Evolutionary conservation across 2,329 filamentous ascomycete genomes (phyloP).

Genomic region (Trichoderma asperellum): DNA sequence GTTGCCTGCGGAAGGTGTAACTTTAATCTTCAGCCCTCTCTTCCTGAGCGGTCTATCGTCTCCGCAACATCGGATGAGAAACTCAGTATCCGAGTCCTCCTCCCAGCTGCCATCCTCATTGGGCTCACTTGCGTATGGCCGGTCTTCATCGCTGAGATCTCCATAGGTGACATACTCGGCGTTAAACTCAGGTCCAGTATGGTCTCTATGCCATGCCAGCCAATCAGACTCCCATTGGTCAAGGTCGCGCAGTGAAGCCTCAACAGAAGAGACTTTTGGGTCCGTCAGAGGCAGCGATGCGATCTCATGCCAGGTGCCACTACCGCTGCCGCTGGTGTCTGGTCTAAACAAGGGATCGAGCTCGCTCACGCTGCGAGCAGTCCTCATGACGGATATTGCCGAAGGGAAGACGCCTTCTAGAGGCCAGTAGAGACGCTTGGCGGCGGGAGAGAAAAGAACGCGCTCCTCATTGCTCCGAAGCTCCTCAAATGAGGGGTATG

Average conservation of each 20-base stretch:
- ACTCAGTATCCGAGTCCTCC: not conserved
- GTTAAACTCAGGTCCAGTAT: not conserved
- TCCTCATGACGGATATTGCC: conserved; percentile 1
- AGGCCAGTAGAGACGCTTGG: conserved; percentile 12
- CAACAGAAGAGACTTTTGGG: conserved; percentile 14
- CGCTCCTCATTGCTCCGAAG: conserved; percentile 10
- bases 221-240: conserved; percentile 13
- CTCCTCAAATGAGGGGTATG: conserved; percentile 5
- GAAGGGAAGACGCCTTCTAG: conserved; percentile 14
- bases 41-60: conserved; percentile 8
- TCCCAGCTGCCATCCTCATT: conserved; percentile 8
- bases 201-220: conserved; percentile 15
- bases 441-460: conserved; percentile 3
- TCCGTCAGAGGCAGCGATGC: conserved; percentile 8
- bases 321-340: not conserved
- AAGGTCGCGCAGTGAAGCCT: conserved; percentile 14
- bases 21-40: conserved; percentile 8
- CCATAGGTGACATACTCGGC: conserved; percentile 1
- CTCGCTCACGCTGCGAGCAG: not conserved
- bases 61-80: conserved; percentile 16
- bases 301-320: conserved; percentile 5
- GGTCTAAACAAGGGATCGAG: not conserved
- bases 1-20: conserved; percentile 5
- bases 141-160: conserved; percentile 15
- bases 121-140: conserved; percentile 3